Base-by-base conservation (phyloP, 169 alveolate genomes). In the Eimeria nieschulzi region DNA sequence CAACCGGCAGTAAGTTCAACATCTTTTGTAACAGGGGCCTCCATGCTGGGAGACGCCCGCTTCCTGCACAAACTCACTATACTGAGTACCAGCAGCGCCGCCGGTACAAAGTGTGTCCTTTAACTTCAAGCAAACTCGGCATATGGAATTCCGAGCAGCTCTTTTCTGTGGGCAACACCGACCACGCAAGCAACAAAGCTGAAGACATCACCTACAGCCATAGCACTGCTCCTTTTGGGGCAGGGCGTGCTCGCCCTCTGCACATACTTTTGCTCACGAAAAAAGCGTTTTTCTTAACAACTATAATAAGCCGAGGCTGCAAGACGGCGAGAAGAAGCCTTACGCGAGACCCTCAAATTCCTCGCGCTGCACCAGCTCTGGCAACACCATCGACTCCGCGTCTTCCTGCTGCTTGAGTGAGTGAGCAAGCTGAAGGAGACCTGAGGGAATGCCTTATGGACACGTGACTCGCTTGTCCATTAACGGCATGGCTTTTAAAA, bases 371-470 rank as follows among this genome's bases (percentile, higher is more conserved):
- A 59, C 68, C 68, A 59, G n/a, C 23, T 59, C 68, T 19, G 68
- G 68, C 68, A 59, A 19, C 68, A 59, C 68, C 68, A 59, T 59
- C 15, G 68, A 59, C n/a, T 59, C 68, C 5, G 68, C 68, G 68
- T 59, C 68, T 59, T 59, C 68, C 15, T 59, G 68, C 68, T 59
- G 68, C 68, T 59, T 59, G 68, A 59, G 68, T 12, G 68, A 59
- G n/a, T 59, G 68, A 15, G 68, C 68, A 15, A 59, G 68, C 68
- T 19, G 68, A 12, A 59, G 68, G 23, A 59, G 68, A 2, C 68
- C 68, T 59, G 68, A 19, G 68, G 5, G 15, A 59, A 12, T 15
- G 68, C 68, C 15, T 59, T 12, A 33, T 33, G 46, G 46, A 33
- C 46, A 33, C 46, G 46, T 33, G 46, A 33, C 0, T 33, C 3